phyloP scores from a whole-genome alignment of 2,329 filamentous ascomycete genomes.

The Penicillium sp. region DNA sequence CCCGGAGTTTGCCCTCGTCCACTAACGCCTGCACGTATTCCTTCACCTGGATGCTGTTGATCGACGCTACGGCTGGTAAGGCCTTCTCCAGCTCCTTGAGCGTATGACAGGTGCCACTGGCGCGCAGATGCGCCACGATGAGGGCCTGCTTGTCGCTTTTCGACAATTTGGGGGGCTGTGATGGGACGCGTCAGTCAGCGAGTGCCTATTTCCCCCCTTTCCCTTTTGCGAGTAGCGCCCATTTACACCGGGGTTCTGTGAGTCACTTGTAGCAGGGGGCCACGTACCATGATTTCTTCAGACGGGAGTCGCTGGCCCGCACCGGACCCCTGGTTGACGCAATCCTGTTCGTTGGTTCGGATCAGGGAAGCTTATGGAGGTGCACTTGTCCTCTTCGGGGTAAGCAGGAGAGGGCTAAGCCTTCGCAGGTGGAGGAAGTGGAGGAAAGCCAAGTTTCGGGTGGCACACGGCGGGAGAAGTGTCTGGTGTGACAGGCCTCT shows the following conservation, averaged over 20 bases:
- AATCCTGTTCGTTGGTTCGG: conserved; percentile 3
- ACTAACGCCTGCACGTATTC: conserved; percentile 62
- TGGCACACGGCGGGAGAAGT: no score
- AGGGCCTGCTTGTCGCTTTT: conserved; percentile 58
- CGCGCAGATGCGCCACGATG: conserved; percentile 59
- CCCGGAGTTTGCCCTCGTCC: conserved; percentile 60
- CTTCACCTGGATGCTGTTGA: conserved; percentile 66
- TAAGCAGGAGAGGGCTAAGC: conserved; percentile 6
- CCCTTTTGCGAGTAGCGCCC: no score
- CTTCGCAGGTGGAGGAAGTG: conserved; percentile 8
- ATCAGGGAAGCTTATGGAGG: conserved; percentile 2
- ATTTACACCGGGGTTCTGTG: no score
- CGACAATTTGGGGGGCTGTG: conserved; percentile 53
- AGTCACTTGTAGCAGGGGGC: neutral
- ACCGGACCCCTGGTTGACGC: no score
- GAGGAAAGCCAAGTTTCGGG: conserved; percentile 12
- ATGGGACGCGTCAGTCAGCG: conserved; percentile 17
- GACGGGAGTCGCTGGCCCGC: conserved; percentile 1
- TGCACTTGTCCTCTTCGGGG: conserved; percentile 6
- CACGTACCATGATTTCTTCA: conserved; percentile 17
- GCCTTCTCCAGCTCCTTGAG: conserved; percentile 67
- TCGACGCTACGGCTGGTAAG: conserved; percentile 59
- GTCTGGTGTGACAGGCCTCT: no score
- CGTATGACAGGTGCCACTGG: conserved; percentile 60
- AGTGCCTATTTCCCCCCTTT: conserved; percentile 1